Evolutionary conservation across 2,329 filamentous ascomycete species (phyloP).

Genomic region (Acrodontium crateriforme): DNA sequence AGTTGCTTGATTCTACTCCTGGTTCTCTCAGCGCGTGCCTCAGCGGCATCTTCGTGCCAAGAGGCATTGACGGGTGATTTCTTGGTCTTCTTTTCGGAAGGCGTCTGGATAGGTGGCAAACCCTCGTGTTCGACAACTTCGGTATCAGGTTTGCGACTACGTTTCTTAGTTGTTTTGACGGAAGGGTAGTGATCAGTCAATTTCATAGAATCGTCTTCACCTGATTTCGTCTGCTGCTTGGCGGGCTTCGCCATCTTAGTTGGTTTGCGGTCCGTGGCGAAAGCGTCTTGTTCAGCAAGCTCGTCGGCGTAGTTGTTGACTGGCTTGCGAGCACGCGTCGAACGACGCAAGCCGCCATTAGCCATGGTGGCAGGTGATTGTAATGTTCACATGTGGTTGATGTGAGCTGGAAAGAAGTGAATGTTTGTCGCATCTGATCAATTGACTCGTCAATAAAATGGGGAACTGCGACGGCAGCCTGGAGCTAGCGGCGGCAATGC

Average conservation of each 20-base stretch:
- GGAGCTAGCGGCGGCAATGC: too few species aligned
- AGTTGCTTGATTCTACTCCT: conserved; percentile 4
- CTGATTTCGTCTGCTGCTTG: not conserved
- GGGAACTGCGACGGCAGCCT: too few species aligned
- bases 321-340: conserved; percentile 8
- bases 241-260: conserved; percentile 2
- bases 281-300: conserved; percentile 5
- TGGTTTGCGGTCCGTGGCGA: not conserved
- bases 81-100: conserved; percentile 5
- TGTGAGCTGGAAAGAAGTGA: not conserved
- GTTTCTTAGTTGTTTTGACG: not conserved
- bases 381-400: not conserved
- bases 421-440: too few species aligned
- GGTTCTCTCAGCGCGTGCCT: conserved; percentile 4
- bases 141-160: too few species aligned
- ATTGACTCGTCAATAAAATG: too few species aligned
- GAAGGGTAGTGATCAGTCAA: not conserved
- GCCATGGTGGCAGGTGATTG: conserved; percentile 4
- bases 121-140: not conserved
- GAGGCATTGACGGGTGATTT: not conserved
- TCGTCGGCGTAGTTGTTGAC: conserved; percentile 10
- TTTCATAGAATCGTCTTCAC: not conserved
- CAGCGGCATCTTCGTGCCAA: conserved; percentile 8
- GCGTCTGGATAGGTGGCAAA: conserved; percentile 3
- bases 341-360: conserved; percentile 6